These are phyloP conservation scores for Trichoderma gamsii DNA, from an alignment of 495 filamentous ascomycete genomes.

Conservation along the genomic window DNA sequence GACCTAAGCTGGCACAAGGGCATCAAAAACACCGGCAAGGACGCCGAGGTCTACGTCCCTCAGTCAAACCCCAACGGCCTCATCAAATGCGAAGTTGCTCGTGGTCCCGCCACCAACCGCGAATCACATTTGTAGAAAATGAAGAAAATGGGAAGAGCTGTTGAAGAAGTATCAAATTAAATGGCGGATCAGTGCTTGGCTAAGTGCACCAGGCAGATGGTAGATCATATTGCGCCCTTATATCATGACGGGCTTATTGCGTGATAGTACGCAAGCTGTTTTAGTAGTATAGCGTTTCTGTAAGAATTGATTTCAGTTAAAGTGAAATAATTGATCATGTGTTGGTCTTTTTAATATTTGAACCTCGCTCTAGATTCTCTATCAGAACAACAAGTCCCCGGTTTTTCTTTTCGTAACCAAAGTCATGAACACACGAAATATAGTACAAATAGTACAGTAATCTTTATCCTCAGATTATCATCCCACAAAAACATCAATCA, in stretches of 20 bases:
- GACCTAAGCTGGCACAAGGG: slow-evolving; percentile 97
- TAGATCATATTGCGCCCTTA: not conserved
- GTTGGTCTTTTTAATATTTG: too few species aligned
- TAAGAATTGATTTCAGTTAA: not conserved
- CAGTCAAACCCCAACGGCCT: slow-evolving; percentile 90
- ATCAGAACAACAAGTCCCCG: not conserved
- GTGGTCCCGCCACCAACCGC: slow-evolving; percentile 32
- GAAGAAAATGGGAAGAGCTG: not conserved
- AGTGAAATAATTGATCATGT: not conserved
- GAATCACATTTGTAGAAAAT: not conserved
- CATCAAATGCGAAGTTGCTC: slow-evolving; percentile 88
- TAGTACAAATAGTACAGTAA: slow-evolving; percentile 6
- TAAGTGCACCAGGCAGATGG: not conserved
- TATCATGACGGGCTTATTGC: not conserved
- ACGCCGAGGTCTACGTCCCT: slow-evolving; percentile 92
- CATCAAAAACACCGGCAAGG: slow-evolving; percentile 90
- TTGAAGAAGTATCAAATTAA: not conserved
- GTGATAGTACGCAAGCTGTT: not conserved
- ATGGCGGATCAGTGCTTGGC: not conserved
- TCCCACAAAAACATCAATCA: not conserved
- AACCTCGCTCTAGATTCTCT: not conserved
- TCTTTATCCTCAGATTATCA: not conserved
- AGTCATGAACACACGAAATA: not conserved
- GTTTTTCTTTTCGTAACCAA: not conserved
- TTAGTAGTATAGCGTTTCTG: not conserved